These are phyloP conservation scores for Phoenix dactylifera DNA, from an alignment of 176 grass and related monocot genomes.

Conservation along the genomic window DNA sequence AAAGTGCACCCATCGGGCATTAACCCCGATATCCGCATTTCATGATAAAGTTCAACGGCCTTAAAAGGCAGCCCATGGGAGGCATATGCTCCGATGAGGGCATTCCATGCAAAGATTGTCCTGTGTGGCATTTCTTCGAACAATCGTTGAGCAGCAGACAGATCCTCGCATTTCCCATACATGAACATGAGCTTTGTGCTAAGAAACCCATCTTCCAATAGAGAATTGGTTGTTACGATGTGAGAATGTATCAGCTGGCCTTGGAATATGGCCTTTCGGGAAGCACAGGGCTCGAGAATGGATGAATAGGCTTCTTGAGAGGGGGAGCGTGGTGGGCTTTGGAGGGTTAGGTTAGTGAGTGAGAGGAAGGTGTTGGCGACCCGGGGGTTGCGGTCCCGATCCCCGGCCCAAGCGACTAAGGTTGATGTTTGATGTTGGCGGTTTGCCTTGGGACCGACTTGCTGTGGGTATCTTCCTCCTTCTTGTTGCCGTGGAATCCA, in stretches of 20 bases:
- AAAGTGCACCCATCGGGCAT: slow-evolving; percentile 69
- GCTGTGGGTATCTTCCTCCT: too few species aligned
- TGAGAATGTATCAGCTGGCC: slow-evolving; percentile 62
- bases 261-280: slow-evolving; percentile 28
- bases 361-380: slow-evolving; percentile 31
- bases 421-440: too few species aligned
- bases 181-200: slow-evolving; percentile 75
- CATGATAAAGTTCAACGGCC: slow-evolving; percentile 31
- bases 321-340: slow-evolving; percentile 8
- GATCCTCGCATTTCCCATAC: slow-evolving; percentile 63
- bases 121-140: slow-evolving; percentile 60
- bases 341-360: slow-evolving; percentile 21
- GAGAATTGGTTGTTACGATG: slow-evolving; percentile 26
- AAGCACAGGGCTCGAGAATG: slow-evolving; percentile 63
- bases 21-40: slow-evolving; percentile 32
- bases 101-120: slow-evolving; percentile 87
- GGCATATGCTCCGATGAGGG: slow-evolving; percentile 65
- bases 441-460: too few species aligned
- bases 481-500: too few species aligned
- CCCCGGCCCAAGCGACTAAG: too few species aligned
- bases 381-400: too few species aligned
- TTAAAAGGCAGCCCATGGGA: slow-evolving; percentile 17
- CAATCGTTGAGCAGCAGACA: slow-evolving; percentile 41
- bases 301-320: slow-evolving; percentile 44
- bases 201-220: slow-evolving; percentile 39